These are phyloP conservation scores for Aspergillus egyptiacus DNA, from an alignment of 495 filamentous ascomycete species.

Conservation along the genomic window DNA sequence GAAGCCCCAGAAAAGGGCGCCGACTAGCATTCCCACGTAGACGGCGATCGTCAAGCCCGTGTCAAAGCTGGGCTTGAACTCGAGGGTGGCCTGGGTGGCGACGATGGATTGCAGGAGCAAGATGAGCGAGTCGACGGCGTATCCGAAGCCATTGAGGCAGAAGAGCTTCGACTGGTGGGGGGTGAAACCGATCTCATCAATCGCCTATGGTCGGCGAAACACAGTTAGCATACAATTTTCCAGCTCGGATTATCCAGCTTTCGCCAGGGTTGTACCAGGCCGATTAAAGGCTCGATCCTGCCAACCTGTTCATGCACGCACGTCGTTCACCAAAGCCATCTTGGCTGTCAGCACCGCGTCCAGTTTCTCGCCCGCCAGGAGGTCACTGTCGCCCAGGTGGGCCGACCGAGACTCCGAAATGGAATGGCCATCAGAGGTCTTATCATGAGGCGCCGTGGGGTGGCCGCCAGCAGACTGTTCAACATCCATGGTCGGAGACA, in stretches of 20 bases:
- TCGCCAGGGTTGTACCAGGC: neutral
- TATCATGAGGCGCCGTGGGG: neutral
- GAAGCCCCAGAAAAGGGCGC: slow-evolving; percentile 51
- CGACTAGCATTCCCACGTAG: slow-evolving; percentile 49
- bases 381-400: slow-evolving; percentile 40
- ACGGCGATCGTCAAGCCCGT: slow-evolving; percentile 51
- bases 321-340: slow-evolving; percentile 66
- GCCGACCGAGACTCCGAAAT: neutral
- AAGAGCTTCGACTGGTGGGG: slow-evolving; percentile 65
- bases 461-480: neutral
- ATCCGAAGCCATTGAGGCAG: slow-evolving; percentile 61
- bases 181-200: slow-evolving; percentile 70
- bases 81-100: slow-evolving; percentile 47
- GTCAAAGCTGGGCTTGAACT: slow-evolving; percentile 46
- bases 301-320: slow-evolving; percentile 32
- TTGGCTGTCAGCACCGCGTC: slow-evolving; percentile 62
- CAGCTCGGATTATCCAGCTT: neutral
- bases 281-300: neutral
- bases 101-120: slow-evolving; percentile 64
- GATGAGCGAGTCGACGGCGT: slow-evolving; percentile 62
- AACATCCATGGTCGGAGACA: neutral
- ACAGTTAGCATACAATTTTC: neutral
- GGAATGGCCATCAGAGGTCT: neutral
- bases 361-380: slow-evolving; percentile 42
- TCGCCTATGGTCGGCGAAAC: slow-evolving; percentile 42